A percentile compares a stretch with the other conserved stretches of the same genome.
phyloP scores from a whole-genome alignment of 2,329 filamentous ascomycete genomes.

The Cladophialophora bantiana region DNA sequence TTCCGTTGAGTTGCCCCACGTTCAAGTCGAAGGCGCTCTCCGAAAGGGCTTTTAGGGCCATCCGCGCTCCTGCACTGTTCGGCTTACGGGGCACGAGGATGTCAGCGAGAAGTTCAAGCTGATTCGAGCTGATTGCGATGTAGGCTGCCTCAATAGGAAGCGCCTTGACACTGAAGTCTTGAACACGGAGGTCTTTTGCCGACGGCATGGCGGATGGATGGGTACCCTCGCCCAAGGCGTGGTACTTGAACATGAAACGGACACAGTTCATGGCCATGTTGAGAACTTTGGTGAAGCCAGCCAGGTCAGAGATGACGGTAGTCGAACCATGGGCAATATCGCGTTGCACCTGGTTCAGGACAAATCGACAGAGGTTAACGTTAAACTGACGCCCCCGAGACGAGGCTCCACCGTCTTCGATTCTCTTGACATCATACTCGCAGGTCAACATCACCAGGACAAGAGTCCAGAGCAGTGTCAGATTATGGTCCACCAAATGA shows the following conservation, averaged over 20 bases:
- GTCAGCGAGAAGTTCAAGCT: conserved; percentile 7
- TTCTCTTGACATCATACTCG: conserved; percentile 33
- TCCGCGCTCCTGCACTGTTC: neutral
- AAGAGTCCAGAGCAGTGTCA: conserved; percentile 33
- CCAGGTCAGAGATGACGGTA: neutral
- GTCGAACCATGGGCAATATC: neutral
- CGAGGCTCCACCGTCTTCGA: neutral
- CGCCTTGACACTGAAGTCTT: neutral
- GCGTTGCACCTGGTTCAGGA: neutral
- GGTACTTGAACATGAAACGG: conserved; percentile 13
- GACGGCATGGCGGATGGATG: conserved; percentile 2
- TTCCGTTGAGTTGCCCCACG: neutral
- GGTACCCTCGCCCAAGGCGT: conserved; percentile 27
- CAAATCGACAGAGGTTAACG: neutral
- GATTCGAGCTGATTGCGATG: conserved; percentile 10
- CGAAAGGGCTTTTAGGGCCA: neutral
- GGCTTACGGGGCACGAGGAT: neutral
- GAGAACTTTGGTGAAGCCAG: conserved; percentile 1
- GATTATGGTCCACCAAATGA: conserved; percentile 25
- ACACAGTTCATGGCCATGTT: conserved; percentile 21
- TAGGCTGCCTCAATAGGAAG: conserved; percentile 9
- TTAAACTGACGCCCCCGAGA: neutral
- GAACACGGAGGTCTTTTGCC: neutral
- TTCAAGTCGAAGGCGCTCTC: neutral
- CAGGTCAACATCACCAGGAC: conserved; percentile 25